Conservation (phyloP, 2,329 filamentous ascomycete species). For the Mariannaea sp. region DNA sequence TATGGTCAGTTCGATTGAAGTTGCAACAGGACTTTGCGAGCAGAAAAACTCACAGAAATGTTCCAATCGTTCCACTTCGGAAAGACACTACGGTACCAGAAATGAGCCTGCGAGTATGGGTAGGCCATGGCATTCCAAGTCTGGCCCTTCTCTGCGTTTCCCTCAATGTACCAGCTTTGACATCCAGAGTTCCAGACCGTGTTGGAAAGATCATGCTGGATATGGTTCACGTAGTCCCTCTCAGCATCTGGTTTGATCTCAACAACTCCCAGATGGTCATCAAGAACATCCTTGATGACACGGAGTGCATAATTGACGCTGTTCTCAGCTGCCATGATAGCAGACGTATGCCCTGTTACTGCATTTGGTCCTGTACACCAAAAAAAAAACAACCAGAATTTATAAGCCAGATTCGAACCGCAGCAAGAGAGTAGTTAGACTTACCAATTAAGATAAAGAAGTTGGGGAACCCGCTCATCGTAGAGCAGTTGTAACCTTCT, state of each 20-base stretch:
- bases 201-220: constrained; percentile 41
- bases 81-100: constrained; percentile 20
- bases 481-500: constrained; percentile 63
- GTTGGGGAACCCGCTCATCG: constrained; percentile 66
- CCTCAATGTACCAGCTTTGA: constrained; percentile 40
- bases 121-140: constrained; percentile 21
- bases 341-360: constrained; percentile 63
- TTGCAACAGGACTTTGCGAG: too few species aligned
- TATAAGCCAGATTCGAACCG: background rate
- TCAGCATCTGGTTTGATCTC: constrained; percentile 45
- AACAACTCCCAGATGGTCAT: constrained; percentile 38
- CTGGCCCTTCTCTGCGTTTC: background rate
- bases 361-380: constrained; percentile 60
- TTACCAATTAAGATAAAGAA: constrained; percentile 64
- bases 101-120: constrained; percentile 17
- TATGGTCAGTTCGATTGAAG: background rate
- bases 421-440: constrained; percentile 2
- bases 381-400: too few species aligned
- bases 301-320: constrained; percentile 63
- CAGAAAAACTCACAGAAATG: constrained; percentile 2
- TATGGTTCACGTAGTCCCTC: constrained; percentile 36
- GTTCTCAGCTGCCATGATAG: constrained; percentile 65
- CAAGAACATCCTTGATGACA: constrained; percentile 56
- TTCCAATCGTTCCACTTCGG: constrained; percentile 15
- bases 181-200: constrained; percentile 46